Percentiles rank a stretch among this genome's conserved stretches.
Evolutionary conservation across 2,329 filamentous ascomycete genomes (phyloP).

Genomic region (Scolecobasidium constrictum): DNA sequence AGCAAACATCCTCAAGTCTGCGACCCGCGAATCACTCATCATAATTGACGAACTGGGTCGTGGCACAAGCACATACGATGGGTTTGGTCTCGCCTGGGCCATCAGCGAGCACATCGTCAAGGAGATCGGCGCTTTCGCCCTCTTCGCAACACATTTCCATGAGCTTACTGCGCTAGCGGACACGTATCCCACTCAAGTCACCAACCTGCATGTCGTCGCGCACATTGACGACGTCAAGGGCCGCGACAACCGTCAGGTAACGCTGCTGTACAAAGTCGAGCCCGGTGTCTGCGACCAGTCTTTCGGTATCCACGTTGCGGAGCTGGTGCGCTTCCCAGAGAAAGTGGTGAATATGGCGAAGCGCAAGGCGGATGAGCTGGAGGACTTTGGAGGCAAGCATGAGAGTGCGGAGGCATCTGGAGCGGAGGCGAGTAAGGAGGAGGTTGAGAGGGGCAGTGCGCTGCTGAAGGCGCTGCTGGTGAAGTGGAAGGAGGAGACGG

Average conservation of each 20-base stretch:
- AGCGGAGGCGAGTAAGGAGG: conserved; percentile 61
- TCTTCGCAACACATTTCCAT: conserved; percentile 98
- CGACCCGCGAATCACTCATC: conserved; percentile 88
- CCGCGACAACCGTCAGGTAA: conserved; percentile 59
- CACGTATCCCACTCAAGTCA: conserved; percentile 73
- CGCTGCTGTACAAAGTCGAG: conserved; percentile 91
- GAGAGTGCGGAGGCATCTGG: conserved; percentile 39
- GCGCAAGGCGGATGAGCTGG: conserved; percentile 92
- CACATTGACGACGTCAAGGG: conserved; percentile 56
- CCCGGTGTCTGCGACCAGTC: conserved; percentile 93
- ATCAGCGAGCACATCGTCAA: conserved; percentile 96
- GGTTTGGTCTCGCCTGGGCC: conserved; percentile 97
- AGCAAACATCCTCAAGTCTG: conserved; percentile 94
- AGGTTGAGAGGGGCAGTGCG: conserved; percentile 79
- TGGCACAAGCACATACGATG: conserved; percentile 95
- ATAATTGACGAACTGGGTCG: conserved; percentile 97
- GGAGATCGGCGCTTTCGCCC: conserved; percentile 85
- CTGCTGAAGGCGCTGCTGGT: conserved; percentile 74
- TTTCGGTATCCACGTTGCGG: conserved; percentile 96
- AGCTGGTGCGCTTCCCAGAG: conserved; percentile 88
- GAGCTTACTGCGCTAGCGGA: conserved; percentile 87
- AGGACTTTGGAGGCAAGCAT: conserved; percentile 82
- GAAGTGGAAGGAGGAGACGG: conserved; percentile 69
- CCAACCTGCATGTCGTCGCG: conserved; percentile 91
- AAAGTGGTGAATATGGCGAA: conserved; percentile 99